Conservation (phyloP, 2,329 filamentous ascomycete genomes). For the Hysterium pulicare region DNA sequence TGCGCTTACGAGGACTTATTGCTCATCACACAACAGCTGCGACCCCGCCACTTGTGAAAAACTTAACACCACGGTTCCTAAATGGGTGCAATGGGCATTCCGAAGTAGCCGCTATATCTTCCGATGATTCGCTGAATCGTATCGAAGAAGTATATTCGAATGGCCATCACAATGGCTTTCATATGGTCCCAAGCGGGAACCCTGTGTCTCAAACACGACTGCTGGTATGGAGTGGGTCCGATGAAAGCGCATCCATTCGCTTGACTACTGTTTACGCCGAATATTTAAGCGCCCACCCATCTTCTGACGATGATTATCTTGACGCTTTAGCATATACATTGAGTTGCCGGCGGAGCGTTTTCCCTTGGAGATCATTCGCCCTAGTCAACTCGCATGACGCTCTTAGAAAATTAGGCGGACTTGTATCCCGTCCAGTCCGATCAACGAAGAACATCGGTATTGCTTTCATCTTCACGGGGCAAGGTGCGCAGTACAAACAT, state of each 20-base stretch:
- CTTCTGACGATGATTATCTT: too few species aligned
- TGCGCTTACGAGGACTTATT: neutral
- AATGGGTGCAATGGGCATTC: too few species aligned
- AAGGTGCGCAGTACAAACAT: constrained; percentile 31
- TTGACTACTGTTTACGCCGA: too few species aligned
- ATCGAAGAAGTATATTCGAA: neutral
- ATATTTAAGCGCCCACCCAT: too few species aligned
- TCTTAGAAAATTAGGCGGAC: neutral
- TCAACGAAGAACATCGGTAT: neutral
- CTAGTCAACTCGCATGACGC: neutral
- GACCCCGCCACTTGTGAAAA: too few species aligned
- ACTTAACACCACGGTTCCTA: too few species aligned
- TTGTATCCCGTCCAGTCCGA: neutral
- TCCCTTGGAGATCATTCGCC: constrained; percentile 3
- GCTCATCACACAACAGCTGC: neutral
- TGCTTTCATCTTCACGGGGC: constrained; percentile 32
- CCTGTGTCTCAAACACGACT: too few species aligned
- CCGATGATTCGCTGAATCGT: too few species aligned
- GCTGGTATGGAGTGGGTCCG: too few species aligned
- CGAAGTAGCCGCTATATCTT: too few species aligned
- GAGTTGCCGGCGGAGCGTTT: neutral
- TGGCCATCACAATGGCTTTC: neutral
- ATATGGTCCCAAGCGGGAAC: too few species aligned
- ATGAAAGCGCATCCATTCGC: too few species aligned
- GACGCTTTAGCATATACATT: neutral